Base-by-base conservation (phyloP, 1,284 basidiomycete genomes). In the Sporisorium graminicola region DNA sequence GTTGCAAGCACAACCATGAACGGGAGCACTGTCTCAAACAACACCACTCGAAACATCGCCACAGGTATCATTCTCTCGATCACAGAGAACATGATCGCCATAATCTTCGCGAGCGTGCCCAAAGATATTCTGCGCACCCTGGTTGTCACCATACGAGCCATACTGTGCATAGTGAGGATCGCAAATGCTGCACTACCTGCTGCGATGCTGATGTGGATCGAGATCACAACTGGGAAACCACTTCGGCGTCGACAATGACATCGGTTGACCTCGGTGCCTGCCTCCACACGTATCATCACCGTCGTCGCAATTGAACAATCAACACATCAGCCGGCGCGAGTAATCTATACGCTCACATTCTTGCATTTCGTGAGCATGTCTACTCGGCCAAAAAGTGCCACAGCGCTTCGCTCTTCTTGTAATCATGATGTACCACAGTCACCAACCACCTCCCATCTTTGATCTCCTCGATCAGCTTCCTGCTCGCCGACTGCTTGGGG, bases 401-500 rank as follows among this genome's bases (percentile, higher is more conserved):
- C 49, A 99, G 87, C 0, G 90, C 94, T n/a, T 91, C 88, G 0
- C 89, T 78, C 74, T 93, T 87, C 87, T 94, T 94, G 86, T 92
- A 99, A 86, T 99, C 93, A 82, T 99, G 96, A 86, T 98, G 94
- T 3, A 98, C 90, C 74, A 99, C 88, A 86, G 91, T 97, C 73
- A 99, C 91, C 58, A 99, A 88, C 95, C 96, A 99, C 64, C 93
- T 89, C 59, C 90, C 88, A 58, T 92, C 88, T 57, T 90, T 88
- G 31, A 98, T 89, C 8, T 86, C 78, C 60, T 95, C 91, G 26
- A 99, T 88, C 24, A 95, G 83, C 58, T 87, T 87, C 57, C 94
- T 89, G 63, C 94, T 92, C 8, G 89, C 87, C 0, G 94, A 94
- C 9, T 86, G 88, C 1, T 92, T 91, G 1, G 92, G 90, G 84